phyloP scores from a whole-genome alignment of 148 eudicot species.

The Amaranthus cruentus region DNA sequence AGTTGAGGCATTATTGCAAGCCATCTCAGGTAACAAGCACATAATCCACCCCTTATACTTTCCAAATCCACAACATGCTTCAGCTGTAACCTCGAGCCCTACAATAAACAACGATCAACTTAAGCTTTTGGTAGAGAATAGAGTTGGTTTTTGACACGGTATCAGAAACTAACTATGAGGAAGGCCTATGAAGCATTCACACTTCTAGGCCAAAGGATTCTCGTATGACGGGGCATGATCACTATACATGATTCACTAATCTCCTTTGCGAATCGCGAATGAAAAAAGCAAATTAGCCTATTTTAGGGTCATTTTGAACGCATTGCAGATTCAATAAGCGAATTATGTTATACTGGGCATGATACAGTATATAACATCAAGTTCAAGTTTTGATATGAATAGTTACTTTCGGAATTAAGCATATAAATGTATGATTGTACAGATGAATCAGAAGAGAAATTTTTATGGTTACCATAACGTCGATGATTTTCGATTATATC shows the following conservation, averaged over 20 bases:
- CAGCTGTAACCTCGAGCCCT: slow-evolving; percentile 60
- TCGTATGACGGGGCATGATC: background rate
- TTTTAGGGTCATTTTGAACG: no score
- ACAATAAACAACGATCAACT: slow-evolving; percentile 10
- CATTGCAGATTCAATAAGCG: no score
- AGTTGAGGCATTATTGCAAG: slow-evolving; percentile 66
- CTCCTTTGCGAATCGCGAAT: no score
- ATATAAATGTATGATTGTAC: background rate
- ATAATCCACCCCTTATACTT: slow-evolving; percentile 67
- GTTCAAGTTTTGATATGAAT: no score
- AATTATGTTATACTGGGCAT: no score
- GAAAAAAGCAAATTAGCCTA: no score
- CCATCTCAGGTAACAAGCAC: slow-evolving; percentile 79
- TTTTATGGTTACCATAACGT: slow-evolving; percentile 45
- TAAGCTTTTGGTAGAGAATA: background rate
- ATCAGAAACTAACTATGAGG: background rate
- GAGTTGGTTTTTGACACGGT: background rate
- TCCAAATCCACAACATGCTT: slow-evolving; percentile 92
- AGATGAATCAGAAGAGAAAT: background rate
- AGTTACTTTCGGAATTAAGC: background rate
- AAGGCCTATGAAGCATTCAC: background rate
- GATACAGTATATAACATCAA: no score
- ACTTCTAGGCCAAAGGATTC: background rate
- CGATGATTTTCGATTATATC: slow-evolving; percentile 55
- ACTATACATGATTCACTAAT: no score